Evolutionary conservation across 1,284 basidiomycete genomes (phyloP).

Genomic region (Abortiporus biennis): DNA sequence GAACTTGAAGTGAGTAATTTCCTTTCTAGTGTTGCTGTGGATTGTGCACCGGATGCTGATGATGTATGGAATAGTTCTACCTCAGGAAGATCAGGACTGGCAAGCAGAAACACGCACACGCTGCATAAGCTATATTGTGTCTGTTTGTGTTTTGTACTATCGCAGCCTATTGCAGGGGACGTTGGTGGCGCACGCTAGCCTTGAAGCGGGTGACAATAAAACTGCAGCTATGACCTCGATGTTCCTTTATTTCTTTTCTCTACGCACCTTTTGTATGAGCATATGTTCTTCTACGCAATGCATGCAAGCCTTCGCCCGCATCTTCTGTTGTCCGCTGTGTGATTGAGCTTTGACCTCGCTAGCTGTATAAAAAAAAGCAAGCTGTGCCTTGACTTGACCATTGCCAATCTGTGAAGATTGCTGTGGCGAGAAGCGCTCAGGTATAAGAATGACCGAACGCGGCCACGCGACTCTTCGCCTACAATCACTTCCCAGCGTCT

Average conservation of each 20-base stretch:
- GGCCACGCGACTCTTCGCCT: background rate
- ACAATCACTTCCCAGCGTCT: background rate
- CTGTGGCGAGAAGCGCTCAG: too few species aligned
- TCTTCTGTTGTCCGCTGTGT: constrained; percentile 3
- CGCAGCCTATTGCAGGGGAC: constrained; percentile 14
- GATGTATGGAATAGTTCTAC: constrained; percentile 65
- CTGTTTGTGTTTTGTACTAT: constrained; percentile 11
- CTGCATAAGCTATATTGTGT: constrained; percentile 26
- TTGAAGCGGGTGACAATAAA: constrained; percentile 18
- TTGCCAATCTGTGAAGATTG: constrained; percentile 1
- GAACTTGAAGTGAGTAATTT: constrained; percentile 76
- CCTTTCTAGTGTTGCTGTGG: constrained; percentile 5
- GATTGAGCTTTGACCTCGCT: background rate
- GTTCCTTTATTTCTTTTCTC: constrained; percentile 11
- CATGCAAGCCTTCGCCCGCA: constrained; percentile 13
- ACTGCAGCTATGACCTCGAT: constrained; percentile 18
- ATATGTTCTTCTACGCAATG: constrained; percentile 23
- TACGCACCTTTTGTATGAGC: constrained; percentile 23
- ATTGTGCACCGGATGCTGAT: background rate
- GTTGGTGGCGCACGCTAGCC: constrained; percentile 13
- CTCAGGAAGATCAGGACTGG: constrained; percentile 85
- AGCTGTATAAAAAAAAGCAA: background rate
- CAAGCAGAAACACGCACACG: constrained; percentile 88
- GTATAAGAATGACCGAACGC: background rate
- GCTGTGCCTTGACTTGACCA: background rate